Conservation (phyloP, 2,329 filamentous ascomycete genomes). For the Cordyceps cicadae region DNA sequence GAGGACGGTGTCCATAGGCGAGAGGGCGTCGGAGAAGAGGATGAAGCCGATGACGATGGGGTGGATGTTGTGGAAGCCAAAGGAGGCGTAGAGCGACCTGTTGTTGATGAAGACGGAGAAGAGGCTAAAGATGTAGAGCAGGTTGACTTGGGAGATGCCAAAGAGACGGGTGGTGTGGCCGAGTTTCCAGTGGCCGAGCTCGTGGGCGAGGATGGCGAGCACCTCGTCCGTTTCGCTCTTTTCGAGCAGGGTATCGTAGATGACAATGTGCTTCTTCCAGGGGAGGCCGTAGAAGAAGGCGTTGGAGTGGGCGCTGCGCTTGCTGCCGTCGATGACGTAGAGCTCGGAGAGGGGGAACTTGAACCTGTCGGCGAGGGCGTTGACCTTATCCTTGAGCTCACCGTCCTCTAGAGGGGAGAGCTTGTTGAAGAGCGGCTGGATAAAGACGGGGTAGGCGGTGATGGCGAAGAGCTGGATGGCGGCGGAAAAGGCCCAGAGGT, state of each 20-base stretch:
- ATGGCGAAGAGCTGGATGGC: conserved; percentile 89
- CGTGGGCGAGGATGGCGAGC: conserved; percentile 87
- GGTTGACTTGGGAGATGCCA: conserved; percentile 76
- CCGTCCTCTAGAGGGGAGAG: conserved; percentile 85
- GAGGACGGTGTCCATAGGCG: conserved; percentile 87
- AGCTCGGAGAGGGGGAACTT: conserved; percentile 89
- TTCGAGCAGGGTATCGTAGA: conserved; percentile 95
- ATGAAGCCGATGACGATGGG: conserved; percentile 97
- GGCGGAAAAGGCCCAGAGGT: conserved; percentile 89
- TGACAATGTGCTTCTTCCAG: conserved; percentile 99
- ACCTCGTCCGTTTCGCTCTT: conserved; percentile 90
- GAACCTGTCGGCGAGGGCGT: conserved; percentile 71
- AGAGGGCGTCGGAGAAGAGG: conserved; percentile 92
- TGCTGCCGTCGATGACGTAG: conserved; percentile 89
- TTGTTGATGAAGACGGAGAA: conserved; percentile 99
- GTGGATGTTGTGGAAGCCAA: conserved; percentile 74
- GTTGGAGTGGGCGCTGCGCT: conserved; percentile 79
- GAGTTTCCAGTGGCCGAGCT: conserved; percentile 94
- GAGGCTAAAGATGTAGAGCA: conserved; percentile 93
- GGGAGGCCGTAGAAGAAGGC: conserved; percentile 95
- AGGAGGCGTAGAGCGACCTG: conserved; percentile 77
- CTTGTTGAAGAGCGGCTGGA: conserved; percentile 96
- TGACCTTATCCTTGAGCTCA: conserved; percentile 78
- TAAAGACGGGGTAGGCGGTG: conserved; percentile 89
- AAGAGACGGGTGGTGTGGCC: conserved; percentile 91